These are phyloP conservation scores for Globisporangium cederbergense DNA, from an alignment of 352 stramenopile species.

Conservation along the genomic window DNA sequence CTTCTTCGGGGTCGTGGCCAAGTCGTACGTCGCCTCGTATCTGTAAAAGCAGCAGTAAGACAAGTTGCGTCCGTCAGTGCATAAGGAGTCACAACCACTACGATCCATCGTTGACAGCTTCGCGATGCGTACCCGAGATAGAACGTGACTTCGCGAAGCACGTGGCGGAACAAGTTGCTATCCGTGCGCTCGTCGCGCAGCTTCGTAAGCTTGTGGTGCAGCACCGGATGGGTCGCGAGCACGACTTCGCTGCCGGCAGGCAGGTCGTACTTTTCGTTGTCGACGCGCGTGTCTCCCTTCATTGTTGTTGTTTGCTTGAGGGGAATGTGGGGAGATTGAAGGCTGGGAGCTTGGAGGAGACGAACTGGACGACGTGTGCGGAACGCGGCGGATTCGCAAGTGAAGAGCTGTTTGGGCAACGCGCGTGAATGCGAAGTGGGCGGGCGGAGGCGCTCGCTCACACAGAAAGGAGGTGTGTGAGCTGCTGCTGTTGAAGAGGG, in stretches of 20 bases:
- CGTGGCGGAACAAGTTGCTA: slow-evolving; percentile 91
- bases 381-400: slow-evolving; percentile 19
- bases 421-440: slow-evolving; percentile 13
- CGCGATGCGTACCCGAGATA: slow-evolving; percentile 91
- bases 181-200: slow-evolving; percentile 93
- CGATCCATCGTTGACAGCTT: not conserved
- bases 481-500: slow-evolving; percentile 8
- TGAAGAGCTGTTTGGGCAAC: slow-evolving; percentile 11
- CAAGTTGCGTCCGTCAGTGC: not conserved
- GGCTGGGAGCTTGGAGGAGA: not conserved
- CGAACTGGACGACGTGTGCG: slow-evolving; percentile 12
- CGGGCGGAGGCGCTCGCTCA: not conserved
- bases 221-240: slow-evolving; percentile 88
- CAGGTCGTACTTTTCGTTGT: slow-evolving; percentile 65
- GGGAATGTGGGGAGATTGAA: not conserved
- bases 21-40: slow-evolving; percentile 77
- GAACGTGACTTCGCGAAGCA: slow-evolving; percentile 97
- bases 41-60: slow-evolving; percentile 22
- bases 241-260: slow-evolving; percentile 71
- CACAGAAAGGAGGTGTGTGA: not conserved
- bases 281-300: slow-evolving; percentile 62
- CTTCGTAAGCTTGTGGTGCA: slow-evolving; percentile 96
- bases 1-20: slow-evolving; percentile 60
- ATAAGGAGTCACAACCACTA: not conserved
- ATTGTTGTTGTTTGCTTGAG: slow-evolving; percentile 15